These are phyloP conservation scores for Cyberlindnera subsufficiens DNA, from an alignment of 805 yeast species.

Conservation along the genomic window DNA sequence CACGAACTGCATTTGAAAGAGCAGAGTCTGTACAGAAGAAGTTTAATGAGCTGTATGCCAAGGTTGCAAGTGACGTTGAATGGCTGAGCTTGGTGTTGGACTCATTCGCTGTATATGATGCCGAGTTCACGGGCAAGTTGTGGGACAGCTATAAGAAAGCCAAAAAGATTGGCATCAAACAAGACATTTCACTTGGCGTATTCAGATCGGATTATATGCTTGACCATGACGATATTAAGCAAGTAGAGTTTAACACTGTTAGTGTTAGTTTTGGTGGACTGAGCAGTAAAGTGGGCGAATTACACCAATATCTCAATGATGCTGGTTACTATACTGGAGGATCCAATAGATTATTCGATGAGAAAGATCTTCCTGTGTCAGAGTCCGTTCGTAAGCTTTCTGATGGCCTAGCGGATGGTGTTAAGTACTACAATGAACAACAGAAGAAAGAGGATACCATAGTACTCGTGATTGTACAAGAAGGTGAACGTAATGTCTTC, in stretches of 20 bases:
- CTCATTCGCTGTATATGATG: constrained; percentile 53
- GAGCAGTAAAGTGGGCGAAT: constrained; percentile 68
- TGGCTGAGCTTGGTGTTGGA: constrained; percentile 60
- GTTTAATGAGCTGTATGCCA: constrained; percentile 72
- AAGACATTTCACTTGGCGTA: constrained; percentile 70
- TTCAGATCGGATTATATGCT: constrained; percentile 88
- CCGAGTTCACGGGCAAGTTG: constrained; percentile 77
- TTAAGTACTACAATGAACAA: constrained; percentile 42
- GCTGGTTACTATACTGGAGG: constrained; percentile 48
- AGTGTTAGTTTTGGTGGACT: constrained; percentile 94
- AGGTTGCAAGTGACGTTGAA: constrained; percentile 47
- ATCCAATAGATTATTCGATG: constrained; percentile 36
- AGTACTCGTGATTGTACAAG: constrained; percentile 76
- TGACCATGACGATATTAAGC: constrained; percentile 58
- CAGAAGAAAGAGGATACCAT: constrained; percentile 34
- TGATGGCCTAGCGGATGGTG: constrained; percentile 63
- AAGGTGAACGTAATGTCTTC: constrained; percentile 79
- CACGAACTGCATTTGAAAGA: constrained; percentile 54
- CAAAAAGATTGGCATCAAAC: constrained; percentile 42
- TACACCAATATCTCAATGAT: constrained; percentile 63
- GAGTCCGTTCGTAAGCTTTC: constrained; percentile 60
- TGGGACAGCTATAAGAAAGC: constrained; percentile 55
- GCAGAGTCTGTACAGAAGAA: constrained; percentile 61
- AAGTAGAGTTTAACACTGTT: constrained; percentile 94
- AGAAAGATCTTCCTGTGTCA: constrained; percentile 56